These are phyloP conservation scores for Euclidium syriacum DNA, from an alignment of 345 rosid genomes.

Conservation along the genomic window DNA sequence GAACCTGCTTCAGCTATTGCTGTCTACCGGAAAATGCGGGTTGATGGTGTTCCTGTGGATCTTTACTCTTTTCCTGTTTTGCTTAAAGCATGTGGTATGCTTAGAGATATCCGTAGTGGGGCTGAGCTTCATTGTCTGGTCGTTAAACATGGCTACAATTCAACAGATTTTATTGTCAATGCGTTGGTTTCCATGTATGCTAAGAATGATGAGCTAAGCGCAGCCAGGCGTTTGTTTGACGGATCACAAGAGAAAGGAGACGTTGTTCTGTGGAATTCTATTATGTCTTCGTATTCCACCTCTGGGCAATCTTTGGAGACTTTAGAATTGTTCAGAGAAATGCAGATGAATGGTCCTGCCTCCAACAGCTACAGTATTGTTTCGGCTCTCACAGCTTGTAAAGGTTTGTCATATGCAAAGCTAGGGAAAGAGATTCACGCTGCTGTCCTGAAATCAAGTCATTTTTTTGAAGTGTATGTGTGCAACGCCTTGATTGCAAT, in stretches of 20 bases:
- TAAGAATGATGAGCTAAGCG: conserved; percentile 53
- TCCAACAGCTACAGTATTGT: conserved; percentile 50
- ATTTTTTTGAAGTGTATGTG: conserved; percentile 38
- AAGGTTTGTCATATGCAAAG: conserved; percentile 39
- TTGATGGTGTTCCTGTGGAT: conserved; percentile 44
- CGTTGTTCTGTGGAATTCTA: conserved; percentile 75
- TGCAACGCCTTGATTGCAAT: conserved; percentile 70
- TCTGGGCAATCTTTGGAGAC: conserved; percentile 50
- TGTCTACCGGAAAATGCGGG: conserved; percentile 46
- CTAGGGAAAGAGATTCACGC: conserved; percentile 73
- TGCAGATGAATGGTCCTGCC: conserved; percentile 45
- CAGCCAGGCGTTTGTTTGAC: conserved; percentile 61
- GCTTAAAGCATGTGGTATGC: conserved; percentile 55
- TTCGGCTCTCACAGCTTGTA: conserved; percentile 69
- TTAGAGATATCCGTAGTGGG: conserved; percentile 40
- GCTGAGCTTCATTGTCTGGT: conserved; percentile 58
- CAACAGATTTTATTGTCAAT: conserved; percentile 47
- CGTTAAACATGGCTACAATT: conserved; percentile 42
- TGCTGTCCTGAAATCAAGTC: conserved; percentile 46
- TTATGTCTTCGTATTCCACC: conserved; percentile 54
- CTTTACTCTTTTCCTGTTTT: conserved; percentile 53
- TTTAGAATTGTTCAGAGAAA: conserved; percentile 47
- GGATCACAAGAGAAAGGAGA: conserved; percentile 41
- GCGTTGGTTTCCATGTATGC: conserved; percentile 78
- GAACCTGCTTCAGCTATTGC: conserved; percentile 46